Percentiles rank a stretch among this genome's conserved stretches.
Conservation (phyloP, 73 alveolate species). For the Paramecium tetraurelia region DNA sequence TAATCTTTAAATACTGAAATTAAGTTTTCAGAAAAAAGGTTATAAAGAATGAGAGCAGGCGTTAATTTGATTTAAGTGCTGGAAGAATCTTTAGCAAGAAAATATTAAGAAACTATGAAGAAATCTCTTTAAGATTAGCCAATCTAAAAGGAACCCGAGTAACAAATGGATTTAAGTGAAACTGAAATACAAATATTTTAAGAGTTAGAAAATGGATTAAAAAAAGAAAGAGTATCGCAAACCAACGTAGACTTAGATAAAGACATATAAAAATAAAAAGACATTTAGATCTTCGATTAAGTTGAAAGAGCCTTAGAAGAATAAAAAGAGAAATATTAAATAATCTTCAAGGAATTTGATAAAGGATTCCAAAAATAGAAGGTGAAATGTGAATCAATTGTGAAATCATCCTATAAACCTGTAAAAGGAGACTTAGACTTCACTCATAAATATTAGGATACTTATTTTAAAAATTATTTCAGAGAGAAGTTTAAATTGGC, state of each 20-base stretch:
- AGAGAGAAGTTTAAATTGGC: slow-evolving; percentile 30
- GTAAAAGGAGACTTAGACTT: neutral
- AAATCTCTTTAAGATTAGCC: neutral
- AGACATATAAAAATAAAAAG: neutral
- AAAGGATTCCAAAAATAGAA: slow-evolving; percentile 30
- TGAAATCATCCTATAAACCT: slow-evolving; percentile 27
- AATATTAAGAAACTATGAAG: neutral
- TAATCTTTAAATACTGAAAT: neutral
- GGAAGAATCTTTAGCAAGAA: slow-evolving; percentile 2
- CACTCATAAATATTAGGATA: neutral
- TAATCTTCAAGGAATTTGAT: neutral
- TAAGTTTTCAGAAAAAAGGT: slow-evolving; percentile 12
- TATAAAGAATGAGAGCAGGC: slow-evolving; percentile 52
- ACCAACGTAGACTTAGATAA: neutral
- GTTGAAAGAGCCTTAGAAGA: neutral
- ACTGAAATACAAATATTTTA: neutral
- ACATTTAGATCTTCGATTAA: neutral
- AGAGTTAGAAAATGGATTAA: neutral
- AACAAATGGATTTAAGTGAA: neutral
- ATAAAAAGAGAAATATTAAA: neutral
- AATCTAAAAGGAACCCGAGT: neutral
- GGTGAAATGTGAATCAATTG: neutral
- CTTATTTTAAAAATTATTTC: slow-evolving; percentile 1
- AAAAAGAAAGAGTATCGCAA: neutral
- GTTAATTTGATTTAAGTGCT: slow-evolving; percentile 6